Conservation (phyloP, 1,284 basidiomycete species). For the Ustilago esculenta region DNA sequence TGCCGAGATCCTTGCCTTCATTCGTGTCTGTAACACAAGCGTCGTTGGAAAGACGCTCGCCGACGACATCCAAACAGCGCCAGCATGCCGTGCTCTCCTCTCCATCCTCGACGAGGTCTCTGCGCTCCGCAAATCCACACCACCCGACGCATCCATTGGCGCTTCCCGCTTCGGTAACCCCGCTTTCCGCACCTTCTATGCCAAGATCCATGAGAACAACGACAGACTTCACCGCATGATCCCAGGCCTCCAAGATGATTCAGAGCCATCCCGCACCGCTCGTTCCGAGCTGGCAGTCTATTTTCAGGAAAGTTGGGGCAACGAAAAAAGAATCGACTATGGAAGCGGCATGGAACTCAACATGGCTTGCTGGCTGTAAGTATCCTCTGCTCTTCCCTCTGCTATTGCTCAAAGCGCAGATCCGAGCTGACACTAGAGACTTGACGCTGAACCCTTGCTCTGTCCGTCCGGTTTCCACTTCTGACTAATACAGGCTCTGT, state of each 20-base stretch:
- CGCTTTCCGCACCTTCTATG: slow-evolving; percentile 91
- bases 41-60: slow-evolving; percentile 80
- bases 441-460: no score
- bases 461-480: neutral
- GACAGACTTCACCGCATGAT: slow-evolving; percentile 32
- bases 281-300: slow-evolving; percentile 73
- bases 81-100: slow-evolving; percentile 57
- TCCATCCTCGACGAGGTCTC: slow-evolving; percentile 45
- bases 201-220: slow-evolving; percentile 78
- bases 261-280: slow-evolving; percentile 20
- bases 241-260: slow-evolving; percentile 65
- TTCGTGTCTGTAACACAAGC: slow-evolving; percentile 79
- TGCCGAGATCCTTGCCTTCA: slow-evolving; percentile 76
- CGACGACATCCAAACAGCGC: slow-evolving; percentile 67
- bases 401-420: neutral
- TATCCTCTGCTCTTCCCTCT: slow-evolving; percentile 30
- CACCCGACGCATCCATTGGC: slow-evolving; percentile 83
- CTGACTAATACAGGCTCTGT: slow-evolving; percentile 71
- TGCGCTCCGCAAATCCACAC: slow-evolving; percentile 73
- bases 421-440: no score
- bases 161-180: slow-evolving; percentile 96
- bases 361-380: slow-evolving; percentile 95
- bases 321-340: slow-evolving; percentile 91
- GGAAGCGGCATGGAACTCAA: slow-evolving; percentile 99
- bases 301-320: slow-evolving; percentile 90